Conservation (phyloP, 352 stramenopile genomes). For the Pythium myriotylum region DNA sequence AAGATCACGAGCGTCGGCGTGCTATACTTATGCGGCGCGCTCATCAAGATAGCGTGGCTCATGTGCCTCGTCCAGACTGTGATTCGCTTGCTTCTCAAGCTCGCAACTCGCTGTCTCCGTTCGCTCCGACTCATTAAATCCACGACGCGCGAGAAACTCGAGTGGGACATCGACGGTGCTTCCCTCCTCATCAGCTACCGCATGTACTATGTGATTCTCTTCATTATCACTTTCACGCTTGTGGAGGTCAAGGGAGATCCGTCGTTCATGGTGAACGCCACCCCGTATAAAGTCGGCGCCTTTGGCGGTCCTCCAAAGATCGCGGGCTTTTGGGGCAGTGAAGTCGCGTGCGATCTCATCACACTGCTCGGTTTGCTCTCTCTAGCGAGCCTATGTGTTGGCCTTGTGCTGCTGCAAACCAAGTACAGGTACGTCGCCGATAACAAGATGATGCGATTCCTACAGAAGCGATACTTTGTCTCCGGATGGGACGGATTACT, state of each 20-base stretch:
- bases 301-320: constrained; percentile 41
- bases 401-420: constrained; percentile 34
- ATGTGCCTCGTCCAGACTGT: constrained; percentile 52
- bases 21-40: constrained; percentile 46
- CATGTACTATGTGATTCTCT: constrained; percentile 56
- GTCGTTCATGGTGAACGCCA: constrained; percentile 45
- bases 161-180: constrained; percentile 49
- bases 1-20: constrained; percentile 44
- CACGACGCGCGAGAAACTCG: constrained; percentile 35
- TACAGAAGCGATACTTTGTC: constrained; percentile 49
- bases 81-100: constrained; percentile 33
- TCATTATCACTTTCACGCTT: constrained; percentile 39
- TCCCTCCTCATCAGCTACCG: constrained; percentile 59
- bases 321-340: constrained; percentile 48
- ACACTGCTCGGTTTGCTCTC: constrained; percentile 42
- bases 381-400: constrained; percentile 28
- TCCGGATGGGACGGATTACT: constrained; percentile 52
- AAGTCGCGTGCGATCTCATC: constrained; percentile 53
- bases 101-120: constrained; percentile 34
- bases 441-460: constrained; percentile 47
- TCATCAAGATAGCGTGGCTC: constrained; percentile 59
- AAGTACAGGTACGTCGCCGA: constrained; percentile 44
- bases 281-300: constrained; percentile 31
- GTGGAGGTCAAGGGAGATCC: constrained; percentile 33
- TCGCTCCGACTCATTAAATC: constrained; percentile 40